Base-by-base conservation (phyloP, 192 early-diverging fungal genomes). In the Mycoemilia scoparia region DNA sequence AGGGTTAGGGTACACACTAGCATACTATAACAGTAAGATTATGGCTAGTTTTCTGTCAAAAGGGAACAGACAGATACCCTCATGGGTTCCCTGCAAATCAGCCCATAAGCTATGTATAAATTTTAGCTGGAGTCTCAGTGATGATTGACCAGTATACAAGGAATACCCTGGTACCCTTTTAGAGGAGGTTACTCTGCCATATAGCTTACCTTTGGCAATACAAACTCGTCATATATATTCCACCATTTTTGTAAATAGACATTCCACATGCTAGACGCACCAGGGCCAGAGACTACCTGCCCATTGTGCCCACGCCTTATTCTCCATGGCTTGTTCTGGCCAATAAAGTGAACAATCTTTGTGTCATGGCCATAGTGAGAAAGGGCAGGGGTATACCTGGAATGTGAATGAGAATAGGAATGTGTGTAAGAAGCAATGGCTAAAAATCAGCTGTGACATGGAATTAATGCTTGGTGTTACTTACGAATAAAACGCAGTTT, bases 321-420 rank as follows among this genome's bases (percentile, higher is more conserved):
- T 32, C 69, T 66, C 91, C 91, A 96, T 5, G 91, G 91, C 60
- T 96, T 96, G 12, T 66, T 54, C 0, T 56, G 36, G 3, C 91
- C 91, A 34, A 89, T 84, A 57, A 96, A 96, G 41, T 96, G 91
- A 15, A 86, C 69, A 12, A 86, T 77, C 1, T 73, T 69, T 21
- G 90, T 71, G 17, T 71, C 60, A 32, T 67, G 41, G 10, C 67
- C 49, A 55, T 79, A 88, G n/a, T 76, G 66, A 30, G 69, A 63
- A 45, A 77, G 69, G 1, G 91, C 91, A 2, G 91, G 91, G 30
- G 57, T 54, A 51, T 80, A 75, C 24, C 64, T 71, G 47, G n/a
- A n/a, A n/a, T n/a, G n/a, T n/a, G n/a, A n/a, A n/a, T n/a, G n/a
- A n/a, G n/a, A n/a, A n/a, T n/a, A n/a, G n/a, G n/a, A n/a, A n/a